A percentile compares a stretch with the other conserved stretches of the same genome.
Conservation (phyloP, 495 filamentous ascomycete genomes). For the Tetracladium marchalianum region DNA sequence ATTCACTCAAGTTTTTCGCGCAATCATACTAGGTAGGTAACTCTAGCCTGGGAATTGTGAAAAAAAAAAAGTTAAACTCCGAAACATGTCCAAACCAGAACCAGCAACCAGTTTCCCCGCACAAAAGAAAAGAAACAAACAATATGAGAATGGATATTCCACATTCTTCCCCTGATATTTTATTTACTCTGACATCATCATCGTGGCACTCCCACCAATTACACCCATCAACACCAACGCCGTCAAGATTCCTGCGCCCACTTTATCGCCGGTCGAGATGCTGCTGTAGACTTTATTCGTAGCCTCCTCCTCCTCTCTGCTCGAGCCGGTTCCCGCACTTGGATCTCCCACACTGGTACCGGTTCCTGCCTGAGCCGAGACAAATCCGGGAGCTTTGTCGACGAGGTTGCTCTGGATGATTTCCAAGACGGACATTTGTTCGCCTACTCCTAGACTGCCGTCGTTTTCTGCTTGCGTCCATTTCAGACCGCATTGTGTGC, state of each 20-base stretch:
- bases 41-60: too few relatives aligned
- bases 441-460: constrained; percentile 48
- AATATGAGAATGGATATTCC: too few relatives aligned
- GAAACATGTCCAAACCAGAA: too few relatives aligned
- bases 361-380: constrained; percentile 53
- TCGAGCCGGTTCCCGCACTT: constrained; percentile 53
- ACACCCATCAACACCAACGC: constrained; percentile 23
- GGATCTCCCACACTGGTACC: constrained; percentile 71
- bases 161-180: not conserved
- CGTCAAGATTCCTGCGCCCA: constrained; percentile 56
- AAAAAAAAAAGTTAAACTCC: too few relatives aligned
- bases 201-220: constrained; percentile 13
- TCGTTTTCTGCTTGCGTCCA: constrained; percentile 52
- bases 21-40: too few relatives aligned
- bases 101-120: too few relatives aligned
- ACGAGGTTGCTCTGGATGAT: constrained; percentile 31
- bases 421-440: constrained; percentile 49
- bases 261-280: constrained; percentile 40
- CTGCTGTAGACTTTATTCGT: constrained; percentile 24
- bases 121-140: too few relatives aligned
- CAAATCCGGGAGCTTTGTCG: constrained; percentile 19
- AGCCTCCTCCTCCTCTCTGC: constrained; percentile 8
- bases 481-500: constrained; percentile 55
- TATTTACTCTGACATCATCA: constrained; percentile 19
- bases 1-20: too few relatives aligned